phyloP scores from a whole-genome alignment of 192 early-diverging fungal species.

The Coemansia sp. region DNA sequence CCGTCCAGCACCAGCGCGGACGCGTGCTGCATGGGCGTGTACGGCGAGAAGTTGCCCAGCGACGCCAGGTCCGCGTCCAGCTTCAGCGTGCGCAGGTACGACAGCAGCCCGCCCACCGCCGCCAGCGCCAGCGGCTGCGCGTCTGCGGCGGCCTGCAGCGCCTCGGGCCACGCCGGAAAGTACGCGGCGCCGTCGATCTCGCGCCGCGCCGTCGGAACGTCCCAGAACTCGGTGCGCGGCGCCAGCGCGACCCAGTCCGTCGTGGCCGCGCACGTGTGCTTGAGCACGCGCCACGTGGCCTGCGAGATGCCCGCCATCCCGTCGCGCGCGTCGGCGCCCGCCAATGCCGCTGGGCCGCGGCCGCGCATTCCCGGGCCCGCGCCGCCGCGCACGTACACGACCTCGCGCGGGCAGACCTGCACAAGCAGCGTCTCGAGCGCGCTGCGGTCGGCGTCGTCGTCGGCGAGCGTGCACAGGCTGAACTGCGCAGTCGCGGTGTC shows the following conservation, averaged over 20 bases:
- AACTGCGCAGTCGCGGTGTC: constrained; percentile 96
- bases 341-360: constrained; percentile 1
- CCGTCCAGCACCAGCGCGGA: constrained; percentile 87
- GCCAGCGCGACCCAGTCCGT: constrained; percentile 52
- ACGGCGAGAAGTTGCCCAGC: constrained; percentile 75
- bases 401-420: constrained; percentile 88
- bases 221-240: constrained; percentile 55
- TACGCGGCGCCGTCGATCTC: constrained; percentile 36
- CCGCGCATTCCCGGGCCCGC: constrained; percentile 28
- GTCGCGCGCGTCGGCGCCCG: constrained; percentile 48
- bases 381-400: constrained; percentile 63
- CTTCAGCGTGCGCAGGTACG: constrained; percentile 86
- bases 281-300: constrained; percentile 51
- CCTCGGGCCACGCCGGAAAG: constrained; percentile 53
- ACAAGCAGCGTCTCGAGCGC: constrained; percentile 90
- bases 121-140: constrained; percentile 49
- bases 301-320: constrained; percentile 53
- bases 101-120: constrained; percentile 76
- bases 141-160: constrained; percentile 40
- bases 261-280: constrained; percentile 38
- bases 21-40: constrained; percentile 77
- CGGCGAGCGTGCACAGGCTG: constrained; percentile 64
- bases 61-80: constrained; percentile 85
- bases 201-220: constrained; percentile 26
- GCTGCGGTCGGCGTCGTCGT: constrained; percentile 86